Percentiles rank a stretch among this genome's conserved stretches.
Conservation (phyloP, 2,329 filamentous ascomycete genomes). For the Davidsoniella eucalypti region DNA sequence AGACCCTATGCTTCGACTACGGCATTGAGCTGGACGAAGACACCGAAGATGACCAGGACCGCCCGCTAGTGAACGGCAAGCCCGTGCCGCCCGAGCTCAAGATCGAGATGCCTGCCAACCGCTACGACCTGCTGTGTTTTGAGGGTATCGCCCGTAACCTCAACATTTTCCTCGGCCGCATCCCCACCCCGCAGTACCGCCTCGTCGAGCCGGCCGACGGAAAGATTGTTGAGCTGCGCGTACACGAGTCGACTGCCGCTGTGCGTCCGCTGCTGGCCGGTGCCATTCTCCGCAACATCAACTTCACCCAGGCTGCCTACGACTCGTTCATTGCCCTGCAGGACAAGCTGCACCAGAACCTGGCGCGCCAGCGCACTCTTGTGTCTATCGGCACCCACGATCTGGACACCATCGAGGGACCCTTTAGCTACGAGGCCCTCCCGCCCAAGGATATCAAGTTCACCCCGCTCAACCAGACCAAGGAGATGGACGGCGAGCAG, state of each 20-base stretch:
- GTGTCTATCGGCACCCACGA: slow-evolving; percentile 98
- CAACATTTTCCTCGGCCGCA: slow-evolving; percentile 77
- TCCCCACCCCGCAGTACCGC: slow-evolving; percentile 61
- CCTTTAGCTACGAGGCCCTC: slow-evolving; percentile 91
- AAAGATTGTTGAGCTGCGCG: slow-evolving; percentile 63
- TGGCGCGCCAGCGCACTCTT: slow-evolving; percentile 80
- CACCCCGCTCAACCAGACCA: slow-evolving; percentile 74
- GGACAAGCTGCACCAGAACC: slow-evolving; percentile 94
- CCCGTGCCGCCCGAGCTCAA: slow-evolving; percentile 87
- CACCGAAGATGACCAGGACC: slow-evolving; percentile 52
- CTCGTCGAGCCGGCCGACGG: slow-evolving; percentile 56
- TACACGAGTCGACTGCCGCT: slow-evolving; percentile 56
- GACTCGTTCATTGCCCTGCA: slow-evolving; percentile 95
- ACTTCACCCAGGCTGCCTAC: slow-evolving; percentile 80
- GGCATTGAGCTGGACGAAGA: slow-evolving; percentile 97
- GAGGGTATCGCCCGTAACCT: slow-evolving; percentile 92
- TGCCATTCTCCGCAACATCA: slow-evolving; percentile 77
- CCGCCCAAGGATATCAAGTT: slow-evolving; percentile 88
- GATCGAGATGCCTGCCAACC: slow-evolving; percentile 94
- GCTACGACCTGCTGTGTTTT: slow-evolving; percentile 90
- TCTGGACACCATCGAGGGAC: slow-evolving; percentile 79
- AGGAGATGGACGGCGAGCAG: slow-evolving; percentile 72
- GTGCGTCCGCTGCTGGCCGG: slow-evolving; percentile 80
- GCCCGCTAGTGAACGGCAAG: slow-evolving; percentile 58
- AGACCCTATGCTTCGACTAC: slow-evolving; percentile 96